phyloP scores from a whole-genome alignment of 1,284 basidiomycete species.

The Ceratobasidium sp. region DNA sequence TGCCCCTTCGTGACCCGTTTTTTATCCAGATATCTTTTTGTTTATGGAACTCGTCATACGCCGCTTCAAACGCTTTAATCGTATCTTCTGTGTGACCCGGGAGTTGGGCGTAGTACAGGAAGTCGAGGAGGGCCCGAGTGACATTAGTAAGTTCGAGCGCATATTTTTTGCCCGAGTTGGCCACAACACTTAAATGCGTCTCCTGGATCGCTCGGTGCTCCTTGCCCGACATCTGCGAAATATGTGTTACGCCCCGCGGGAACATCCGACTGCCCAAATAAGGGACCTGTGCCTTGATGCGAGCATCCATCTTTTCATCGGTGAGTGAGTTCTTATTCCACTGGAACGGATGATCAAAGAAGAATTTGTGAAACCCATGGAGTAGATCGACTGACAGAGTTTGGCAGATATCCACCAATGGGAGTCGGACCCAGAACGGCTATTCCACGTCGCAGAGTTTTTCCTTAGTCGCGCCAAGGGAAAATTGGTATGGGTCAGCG shows the following conservation, averaged over 20 bases:
- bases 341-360: slow-evolving; percentile 39
- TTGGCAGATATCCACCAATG: slow-evolving; percentile 40
- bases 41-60: slow-evolving; percentile 3
- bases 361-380: slow-evolving; percentile 46
- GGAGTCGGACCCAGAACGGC: slow-evolving; percentile 46
- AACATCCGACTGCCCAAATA: not conserved
- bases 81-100: slow-evolving; percentile 7
- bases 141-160: slow-evolving; percentile 5
- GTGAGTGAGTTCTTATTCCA: slow-evolving; percentile 47
- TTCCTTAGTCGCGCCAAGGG: not conserved
- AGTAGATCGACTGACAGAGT: slow-evolving; percentile 42
- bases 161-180: not conserved
- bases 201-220: slow-evolving; percentile 10
- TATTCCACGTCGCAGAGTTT: slow-evolving; percentile 46
- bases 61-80: not conserved
- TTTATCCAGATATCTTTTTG: slow-evolving; percentile 18
- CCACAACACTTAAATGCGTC: slow-evolving; percentile 1
- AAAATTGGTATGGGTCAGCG: slow-evolving; percentile 41
- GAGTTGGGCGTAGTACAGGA: slow-evolving; percentile 1
- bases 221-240: slow-evolving; percentile 28
- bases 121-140: not conserved
- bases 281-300: slow-evolving; percentile 15
- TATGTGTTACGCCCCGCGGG: slow-evolving; percentile 18
- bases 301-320: slow-evolving; percentile 40
- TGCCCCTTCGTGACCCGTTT: slow-evolving; percentile 14